Evolutionary conservation across 2,329 filamentous ascomycete species (phyloP).

Genomic region (Fusarium staphyleae): DNA sequence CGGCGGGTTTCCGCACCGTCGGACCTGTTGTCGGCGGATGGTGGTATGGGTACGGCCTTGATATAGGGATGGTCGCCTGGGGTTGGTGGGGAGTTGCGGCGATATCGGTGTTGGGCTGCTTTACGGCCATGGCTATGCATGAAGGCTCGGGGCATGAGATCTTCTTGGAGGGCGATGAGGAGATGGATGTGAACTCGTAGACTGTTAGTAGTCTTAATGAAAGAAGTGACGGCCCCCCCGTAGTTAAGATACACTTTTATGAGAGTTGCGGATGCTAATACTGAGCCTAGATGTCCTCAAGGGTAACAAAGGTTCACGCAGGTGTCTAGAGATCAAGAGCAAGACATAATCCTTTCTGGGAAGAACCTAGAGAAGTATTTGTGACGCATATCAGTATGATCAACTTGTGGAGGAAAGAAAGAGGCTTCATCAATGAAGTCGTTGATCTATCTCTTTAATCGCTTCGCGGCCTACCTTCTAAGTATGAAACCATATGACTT

Average conservation of each 20-base stretch:
- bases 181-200: constrained; percentile 21
- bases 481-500: too few species aligned
- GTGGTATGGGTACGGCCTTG: constrained; percentile 57
- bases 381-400: too few species aligned
- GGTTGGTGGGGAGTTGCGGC: constrained; percentile 58
- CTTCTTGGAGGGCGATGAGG: constrained; percentile 55
- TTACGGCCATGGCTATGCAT: constrained; percentile 65
- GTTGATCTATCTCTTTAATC: too few species aligned
- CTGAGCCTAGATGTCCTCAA: too few species aligned
- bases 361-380: too few species aligned
- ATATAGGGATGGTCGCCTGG: constrained; percentile 54
- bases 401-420: too few species aligned
- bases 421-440: too few species aligned
- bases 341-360: too few species aligned
- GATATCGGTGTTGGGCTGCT: constrained; percentile 63
- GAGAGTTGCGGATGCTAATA: not conserved
- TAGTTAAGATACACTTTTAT: not conserved
- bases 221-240: not conserved
- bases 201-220: not conserved
- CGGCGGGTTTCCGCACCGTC: constrained; percentile 57
- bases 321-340: too few species aligned
- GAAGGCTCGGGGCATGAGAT: constrained; percentile 71
- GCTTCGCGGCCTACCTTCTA: too few species aligned
- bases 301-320: too few species aligned
- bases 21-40: constrained; percentile 59